These are phyloP conservation scores for Blyttiomyces sp. DNA, from an alignment of 371 early-diverging fungal species.

Conservation along the genomic window DNA sequence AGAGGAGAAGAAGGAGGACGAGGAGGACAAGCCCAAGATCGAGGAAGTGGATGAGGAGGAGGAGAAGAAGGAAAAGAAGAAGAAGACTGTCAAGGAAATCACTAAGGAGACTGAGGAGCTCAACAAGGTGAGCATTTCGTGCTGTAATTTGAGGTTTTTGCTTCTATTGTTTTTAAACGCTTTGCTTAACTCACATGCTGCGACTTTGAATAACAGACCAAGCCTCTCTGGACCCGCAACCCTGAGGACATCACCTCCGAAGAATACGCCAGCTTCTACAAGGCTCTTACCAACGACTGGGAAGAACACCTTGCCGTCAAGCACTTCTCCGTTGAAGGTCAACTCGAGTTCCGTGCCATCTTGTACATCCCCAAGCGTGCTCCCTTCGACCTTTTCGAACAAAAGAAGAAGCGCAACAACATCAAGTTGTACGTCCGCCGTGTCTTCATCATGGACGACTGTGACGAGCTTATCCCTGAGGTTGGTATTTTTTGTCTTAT, in stretches of 20 bases:
- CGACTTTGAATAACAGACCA: slow-evolving; percentile 55
- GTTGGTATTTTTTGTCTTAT: no score
- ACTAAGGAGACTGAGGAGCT: slow-evolving; percentile 77
- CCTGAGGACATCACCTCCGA: slow-evolving; percentile 86
- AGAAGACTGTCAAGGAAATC: slow-evolving; percentile 77
- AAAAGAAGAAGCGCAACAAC: slow-evolving; percentile 88
- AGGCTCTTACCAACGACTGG: slow-evolving; percentile 92
- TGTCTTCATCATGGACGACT: slow-evolving; percentile 97
- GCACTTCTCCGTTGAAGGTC: slow-evolving; percentile 93
- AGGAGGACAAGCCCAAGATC: slow-evolving; percentile 61
- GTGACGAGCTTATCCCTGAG: slow-evolving; percentile 94
- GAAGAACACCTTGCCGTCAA: slow-evolving; percentile 90
- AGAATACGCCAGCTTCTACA: slow-evolving; percentile 92
- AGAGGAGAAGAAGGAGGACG: slow-evolving; percentile 53
- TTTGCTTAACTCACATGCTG: slow-evolving; percentile 8
- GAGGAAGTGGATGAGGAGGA: slow-evolving; percentile 67
- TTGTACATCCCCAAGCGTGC: slow-evolving; percentile 88
- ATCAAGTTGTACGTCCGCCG: slow-evolving; percentile 95
- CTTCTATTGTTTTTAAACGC: not conserved
- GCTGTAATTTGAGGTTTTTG: no score
- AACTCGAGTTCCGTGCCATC: slow-evolving; percentile 89
- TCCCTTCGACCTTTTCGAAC: slow-evolving; percentile 87
- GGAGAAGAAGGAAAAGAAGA: slow-evolving; percentile 62
- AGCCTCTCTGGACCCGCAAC: slow-evolving; percentile 94
- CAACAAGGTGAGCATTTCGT: no score